Evolutionary conservation across 2,329 filamentous ascomycete species (phyloP), one percentile per base, ranked within the genome.

Genomic region (Zasmidium cellare): DNA sequence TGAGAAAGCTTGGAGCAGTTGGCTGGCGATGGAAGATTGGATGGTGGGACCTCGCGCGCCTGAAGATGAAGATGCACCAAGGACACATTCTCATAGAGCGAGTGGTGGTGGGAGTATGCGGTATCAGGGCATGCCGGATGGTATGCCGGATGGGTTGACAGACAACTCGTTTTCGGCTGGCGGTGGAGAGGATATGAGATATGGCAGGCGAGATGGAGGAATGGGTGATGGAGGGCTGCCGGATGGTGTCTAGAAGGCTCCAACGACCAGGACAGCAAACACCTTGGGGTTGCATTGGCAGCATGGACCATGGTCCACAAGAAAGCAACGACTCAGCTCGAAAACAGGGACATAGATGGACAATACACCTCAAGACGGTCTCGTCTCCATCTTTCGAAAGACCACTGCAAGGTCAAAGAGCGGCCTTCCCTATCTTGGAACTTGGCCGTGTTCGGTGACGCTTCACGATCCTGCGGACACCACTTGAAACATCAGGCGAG

Each of bases 21-120:
- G 93, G 93, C 78, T 97, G 28, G 91, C 91, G 12, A 96, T 97
- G 91, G 91, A 96, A 74, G 93, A 97, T 74, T 97, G 93, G 93
- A 96, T 96, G 92, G 79, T 97, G n/a, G 92, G 92, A 1, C 89
- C 90, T 1, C 80, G 90, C 60, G 87, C 88, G 28, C 89, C 88
- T 6, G 79, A 51, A 23, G 51, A 58, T 38, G 52, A 52, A 6
- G 51, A 58, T 5, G 35, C 25, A 22, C 22, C 24, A 19, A 51
- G 53, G 31, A 48, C 50, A 24, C 48, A 49, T 18, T 38, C 46
- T 35, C 48, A 52, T 48, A 24, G 18, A 24, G 35, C 35, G 3
- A 22, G 50, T 25, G 55, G 41, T 2, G 49, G 53, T 25, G 50
- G 23, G n/a, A 41, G 50, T 44, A 11, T 45, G 31, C 44, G 31